Base-by-base conservation (phyloP, 2,329 filamentous ascomycete genomes). In the Epichloe hybrida region DNA sequence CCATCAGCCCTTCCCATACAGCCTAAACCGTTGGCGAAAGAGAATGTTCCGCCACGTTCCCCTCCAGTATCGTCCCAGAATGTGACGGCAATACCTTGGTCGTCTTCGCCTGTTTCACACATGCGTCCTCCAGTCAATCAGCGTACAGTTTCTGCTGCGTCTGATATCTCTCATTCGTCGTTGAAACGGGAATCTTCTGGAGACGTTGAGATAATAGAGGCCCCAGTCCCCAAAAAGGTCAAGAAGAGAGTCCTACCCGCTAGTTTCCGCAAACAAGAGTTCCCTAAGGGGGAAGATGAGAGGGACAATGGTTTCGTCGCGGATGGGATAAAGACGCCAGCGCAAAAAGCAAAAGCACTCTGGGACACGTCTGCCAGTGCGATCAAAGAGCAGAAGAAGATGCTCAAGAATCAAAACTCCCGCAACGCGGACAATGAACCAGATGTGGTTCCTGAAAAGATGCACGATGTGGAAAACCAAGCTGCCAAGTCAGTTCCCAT, bases 281-380 rank as follows among this genome's bases (percentile, higher is more conserved):
- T 57, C 2, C 56, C 64, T 5, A 55, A 72, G 31, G 63, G 73
- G 73, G 64, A 69, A 40, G 58, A 55, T n/a, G 36, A 39, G 15
- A 47, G 12, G n/a, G 49, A 48, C 3, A 31, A 50, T 36, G 49
- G 46, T 7, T 38, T 47, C 9, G 15, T 37, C 20, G 13, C 27
- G 17, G 39, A 47, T 7, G 35, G 62, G 36, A 50, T 62, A 52
- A 55, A 62, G 40, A 66, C 67, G 12, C 62, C 67, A 3, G 61
- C 62, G 3, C 51, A 62, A 5, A 69, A 69, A 51, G 54, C 64
- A 21, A 68, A 64, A 46, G 59, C 55, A 9, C 73, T 74, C 0
- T 94, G 86, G 86, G 84, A 93, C 57, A 80, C 81, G 15, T 84
- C 83, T 0, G 79, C 80, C 15, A 90, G 84, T 58, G 80, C 80